phyloP scores from a whole-genome alignment of 2,329 filamentous ascomycete genomes.

The Colletotrichum theobromicola region DNA sequence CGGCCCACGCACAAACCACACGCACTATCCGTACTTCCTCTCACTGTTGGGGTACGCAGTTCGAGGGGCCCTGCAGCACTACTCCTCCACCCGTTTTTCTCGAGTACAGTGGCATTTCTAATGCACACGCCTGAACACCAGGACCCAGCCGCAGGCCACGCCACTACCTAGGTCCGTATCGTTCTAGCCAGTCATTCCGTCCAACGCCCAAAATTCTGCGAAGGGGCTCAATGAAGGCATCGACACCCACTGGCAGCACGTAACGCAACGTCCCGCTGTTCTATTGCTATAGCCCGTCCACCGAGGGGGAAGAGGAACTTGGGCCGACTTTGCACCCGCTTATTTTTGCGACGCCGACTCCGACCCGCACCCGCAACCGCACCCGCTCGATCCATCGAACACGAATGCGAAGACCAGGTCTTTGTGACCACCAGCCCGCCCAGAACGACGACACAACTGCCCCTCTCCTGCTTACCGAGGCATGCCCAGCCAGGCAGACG shows the following conservation, averaged over 20 bases:
- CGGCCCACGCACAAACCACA: background rate
- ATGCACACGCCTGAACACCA: constrained; percentile 20
- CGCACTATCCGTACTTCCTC: too few species aligned
- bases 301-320: background rate
- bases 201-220: constrained; percentile 3
- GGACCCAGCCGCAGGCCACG: background rate
- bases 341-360: constrained; percentile 15
- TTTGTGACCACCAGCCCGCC: constrained; percentile 8
- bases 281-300: background rate
- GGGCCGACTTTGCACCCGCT: constrained; percentile 1
- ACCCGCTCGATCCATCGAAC: constrained; percentile 12
- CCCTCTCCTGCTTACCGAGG: background rate
- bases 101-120: constrained; percentile 24
- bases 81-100: constrained; percentile 20
- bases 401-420: constrained; percentile 19
- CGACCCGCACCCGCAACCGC: background rate
- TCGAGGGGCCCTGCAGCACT: constrained; percentile 18
- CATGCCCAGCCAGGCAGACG: constrained; percentile 47
- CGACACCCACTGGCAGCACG: background rate
- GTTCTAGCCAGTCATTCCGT: constrained; percentile 2
- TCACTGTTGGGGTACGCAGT: constrained; percentile 4
- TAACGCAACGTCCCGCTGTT: background rate
- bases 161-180: background rate
- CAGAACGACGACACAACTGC: background rate
- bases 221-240: constrained; percentile 11